Conservation (phyloP, 1,284 basidiomycete genomes). For the Austroboletus novae-zelandiae region DNA sequence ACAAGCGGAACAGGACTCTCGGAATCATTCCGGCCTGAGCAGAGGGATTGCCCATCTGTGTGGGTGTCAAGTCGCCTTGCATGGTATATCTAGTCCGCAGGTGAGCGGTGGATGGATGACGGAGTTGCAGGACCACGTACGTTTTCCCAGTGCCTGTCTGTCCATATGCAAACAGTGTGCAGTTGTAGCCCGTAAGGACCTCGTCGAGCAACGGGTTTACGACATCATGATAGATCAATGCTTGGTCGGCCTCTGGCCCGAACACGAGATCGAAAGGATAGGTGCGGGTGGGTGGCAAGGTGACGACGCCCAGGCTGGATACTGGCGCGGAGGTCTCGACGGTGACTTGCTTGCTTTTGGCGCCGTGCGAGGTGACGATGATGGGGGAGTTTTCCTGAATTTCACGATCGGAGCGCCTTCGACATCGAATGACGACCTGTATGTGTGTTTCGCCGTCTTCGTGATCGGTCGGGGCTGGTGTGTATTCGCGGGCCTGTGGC, state of each 20-base stretch:
- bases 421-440: slow-evolving; percentile 87
- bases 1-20: slow-evolving; percentile 91
- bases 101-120: slow-evolving; percentile 8
- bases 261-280: slow-evolving; percentile 94
- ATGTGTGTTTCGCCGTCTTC: slow-evolving; percentile 73
- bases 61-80: slow-evolving; percentile 86
- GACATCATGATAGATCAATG: slow-evolving; percentile 91
- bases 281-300: slow-evolving; percentile 69
- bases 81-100: slow-evolving; percentile 74
- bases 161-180: slow-evolving; percentile 97
- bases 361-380: slow-evolving; percentile 74
- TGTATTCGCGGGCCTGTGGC: slow-evolving; percentile 9
- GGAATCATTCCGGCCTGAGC: slow-evolving; percentile 95
- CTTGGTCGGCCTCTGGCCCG: slow-evolving; percentile 96
- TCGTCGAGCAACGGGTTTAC: slow-evolving; percentile 92
- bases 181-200: slow-evolving; percentile 94
- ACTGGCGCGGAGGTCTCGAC: slow-evolving; percentile 72
- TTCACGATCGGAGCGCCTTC: slow-evolving; percentile 80
- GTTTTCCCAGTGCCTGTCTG: slow-evolving; percentile 99
- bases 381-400: slow-evolving; percentile 78
- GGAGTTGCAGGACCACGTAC: slow-evolving; percentile 48
- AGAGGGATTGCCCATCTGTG: slow-evolving; percentile 85
- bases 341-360: slow-evolving; percentile 71
- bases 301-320: slow-evolving; percentile 65
- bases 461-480: slow-evolving; percentile 18